phyloP scores from a whole-genome alignment of 345 rosid genomes.

The Chamaenerion angustifolium region DNA sequence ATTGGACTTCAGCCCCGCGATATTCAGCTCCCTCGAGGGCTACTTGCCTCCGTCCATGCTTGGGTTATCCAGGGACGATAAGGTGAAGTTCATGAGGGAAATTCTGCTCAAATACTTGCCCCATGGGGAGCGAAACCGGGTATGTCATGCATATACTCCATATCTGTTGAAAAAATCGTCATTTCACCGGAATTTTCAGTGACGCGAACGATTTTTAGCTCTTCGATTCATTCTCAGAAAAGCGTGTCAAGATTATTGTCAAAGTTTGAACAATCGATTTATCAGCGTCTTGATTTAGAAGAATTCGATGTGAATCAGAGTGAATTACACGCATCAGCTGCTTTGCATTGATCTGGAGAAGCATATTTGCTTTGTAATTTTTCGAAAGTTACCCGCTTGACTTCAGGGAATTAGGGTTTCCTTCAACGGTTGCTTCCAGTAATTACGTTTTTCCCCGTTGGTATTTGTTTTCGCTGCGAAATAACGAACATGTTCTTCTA shows the following conservation, averaged over 20 bases:
- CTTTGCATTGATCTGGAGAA: neutral
- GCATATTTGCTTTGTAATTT: neutral
- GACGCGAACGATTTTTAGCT: no score
- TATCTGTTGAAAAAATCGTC: neutral
- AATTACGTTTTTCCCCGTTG: no score
- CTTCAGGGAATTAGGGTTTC: slow-evolving; percentile 8
- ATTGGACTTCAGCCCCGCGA: slow-evolving; percentile 34
- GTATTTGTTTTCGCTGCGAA: neutral
- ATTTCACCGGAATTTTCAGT: neutral
- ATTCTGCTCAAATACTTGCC: slow-evolving; percentile 46
- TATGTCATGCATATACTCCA: slow-evolving; percentile 10
- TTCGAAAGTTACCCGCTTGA: neutral
- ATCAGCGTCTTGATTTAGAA: no score
- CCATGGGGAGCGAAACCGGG: slow-evolving; percentile 38
- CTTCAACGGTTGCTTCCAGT: slow-evolving; percentile 6
- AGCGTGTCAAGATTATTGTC: no score
- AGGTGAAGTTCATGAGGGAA: slow-evolving; percentile 44
- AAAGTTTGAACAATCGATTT: no score
- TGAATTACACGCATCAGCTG: neutral
- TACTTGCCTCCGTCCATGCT: slow-evolving; percentile 46
- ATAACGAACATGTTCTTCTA: neutral
- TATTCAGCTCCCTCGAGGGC: slow-evolving; percentile 39
- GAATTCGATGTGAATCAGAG: no score
- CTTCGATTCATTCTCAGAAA: neutral
- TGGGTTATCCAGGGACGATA: slow-evolving; percentile 23